These are phyloP conservation scores for Thraustochytrium striatum DNA, from an alignment of 352 stramenopile genomes.

Conservation along the genomic window DNA sequence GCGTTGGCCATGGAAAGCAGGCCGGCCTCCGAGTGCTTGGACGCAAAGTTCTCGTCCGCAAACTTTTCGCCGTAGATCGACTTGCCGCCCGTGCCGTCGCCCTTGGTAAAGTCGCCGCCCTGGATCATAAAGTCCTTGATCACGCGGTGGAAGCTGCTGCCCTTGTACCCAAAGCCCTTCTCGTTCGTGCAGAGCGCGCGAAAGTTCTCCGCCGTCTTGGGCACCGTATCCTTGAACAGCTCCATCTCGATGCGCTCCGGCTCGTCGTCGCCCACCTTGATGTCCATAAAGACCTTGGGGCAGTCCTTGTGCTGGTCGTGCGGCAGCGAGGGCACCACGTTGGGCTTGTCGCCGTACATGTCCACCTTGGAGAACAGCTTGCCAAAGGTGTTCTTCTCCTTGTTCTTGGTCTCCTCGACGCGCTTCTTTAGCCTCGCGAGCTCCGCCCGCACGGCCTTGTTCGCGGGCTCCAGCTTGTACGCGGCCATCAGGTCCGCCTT, in stretches of 20 bases:
- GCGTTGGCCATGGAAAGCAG: slow-evolving; percentile 71
- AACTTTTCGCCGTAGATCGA: slow-evolving; percentile 90
- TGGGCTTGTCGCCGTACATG: slow-evolving; percentile 47
- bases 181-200: slow-evolving; percentile 66
- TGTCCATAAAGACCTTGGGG: slow-evolving; percentile 77
- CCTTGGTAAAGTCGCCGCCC: slow-evolving; percentile 90
- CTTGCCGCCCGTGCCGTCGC: slow-evolving; percentile 85
- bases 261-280: slow-evolving; percentile 77
- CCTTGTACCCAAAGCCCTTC: slow-evolving; percentile 82
- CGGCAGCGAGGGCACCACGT: background rate
- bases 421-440: slow-evolving; percentile 44
- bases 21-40: slow-evolving; percentile 66
- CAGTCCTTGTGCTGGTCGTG: slow-evolving; percentile 43
- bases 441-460: slow-evolving; percentile 68
- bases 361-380: slow-evolving; percentile 23
- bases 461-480: slow-evolving; percentile 62
- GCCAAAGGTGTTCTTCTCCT: slow-evolving; percentile 55
- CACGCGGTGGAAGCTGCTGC: slow-evolving; percentile 82
- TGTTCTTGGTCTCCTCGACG: slow-evolving; percentile 58
- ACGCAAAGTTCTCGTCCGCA: slow-evolving; percentile 70
- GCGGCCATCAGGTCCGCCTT: slow-evolving; percentile 66
- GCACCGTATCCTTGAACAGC: slow-evolving; percentile 50
- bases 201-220: slow-evolving; percentile 57
- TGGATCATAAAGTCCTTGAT: slow-evolving; percentile 75
- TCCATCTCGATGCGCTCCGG: slow-evolving; percentile 45